These are phyloP conservation scores for Picea sitchensis DNA, from an alignment of 75 land plant genomes.

Conservation along the genomic window DNA sequence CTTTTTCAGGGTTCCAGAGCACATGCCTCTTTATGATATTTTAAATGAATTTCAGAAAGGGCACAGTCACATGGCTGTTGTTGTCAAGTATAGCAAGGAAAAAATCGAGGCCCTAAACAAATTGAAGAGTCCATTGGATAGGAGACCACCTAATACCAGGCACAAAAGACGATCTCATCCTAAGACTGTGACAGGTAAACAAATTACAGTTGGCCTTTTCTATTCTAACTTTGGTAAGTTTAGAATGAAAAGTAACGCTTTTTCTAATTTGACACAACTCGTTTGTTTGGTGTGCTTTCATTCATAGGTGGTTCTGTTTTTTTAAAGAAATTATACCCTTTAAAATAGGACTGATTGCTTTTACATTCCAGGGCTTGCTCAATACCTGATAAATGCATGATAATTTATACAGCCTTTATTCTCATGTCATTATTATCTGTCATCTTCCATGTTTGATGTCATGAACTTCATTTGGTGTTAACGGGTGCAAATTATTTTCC, in stretches of 20 bases:
- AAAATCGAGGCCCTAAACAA: constrained; percentile 12
- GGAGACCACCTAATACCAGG: constrained; percentile 18
- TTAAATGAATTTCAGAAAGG: constrained; percentile 80
- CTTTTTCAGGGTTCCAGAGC: constrained; percentile 55
- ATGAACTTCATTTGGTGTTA: too few species aligned
- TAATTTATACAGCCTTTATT: too few species aligned
- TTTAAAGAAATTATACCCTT: too few species aligned
- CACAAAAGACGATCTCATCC: constrained; percentile 7
- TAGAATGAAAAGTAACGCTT: neutral
- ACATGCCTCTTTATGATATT: constrained; percentile 68
- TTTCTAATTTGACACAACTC: neutral
- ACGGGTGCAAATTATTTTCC: too few species aligned
- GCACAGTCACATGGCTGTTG: constrained; percentile 86
- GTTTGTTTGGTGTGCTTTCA: neutral
- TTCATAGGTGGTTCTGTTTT: too few species aligned
- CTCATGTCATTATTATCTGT: too few species aligned
- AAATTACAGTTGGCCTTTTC: neutral
- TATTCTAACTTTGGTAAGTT: neutral
- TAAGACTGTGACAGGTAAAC: constrained; percentile 14
- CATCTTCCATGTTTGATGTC: too few species aligned
- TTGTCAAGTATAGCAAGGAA: constrained; percentile 50
- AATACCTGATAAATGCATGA: too few species aligned
- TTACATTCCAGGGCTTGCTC: too few species aligned
- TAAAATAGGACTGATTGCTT: too few species aligned
- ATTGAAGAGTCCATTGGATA: constrained; percentile 16